Conservation (phyloP, 345 rosid genomes). For the Citrus maxima region DNA sequence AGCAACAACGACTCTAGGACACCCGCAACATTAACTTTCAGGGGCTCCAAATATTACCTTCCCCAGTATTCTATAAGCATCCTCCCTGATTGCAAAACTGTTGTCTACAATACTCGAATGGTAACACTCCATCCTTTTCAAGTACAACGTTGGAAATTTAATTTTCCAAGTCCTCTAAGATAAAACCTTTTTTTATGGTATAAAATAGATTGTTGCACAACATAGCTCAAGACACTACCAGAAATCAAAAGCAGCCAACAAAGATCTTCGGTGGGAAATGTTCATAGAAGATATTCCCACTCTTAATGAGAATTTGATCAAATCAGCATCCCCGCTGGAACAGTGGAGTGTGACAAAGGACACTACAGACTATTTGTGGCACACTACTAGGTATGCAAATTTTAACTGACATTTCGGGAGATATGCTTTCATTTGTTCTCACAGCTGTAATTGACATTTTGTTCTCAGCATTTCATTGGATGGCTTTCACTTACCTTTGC, state of each 20-base stretch:
- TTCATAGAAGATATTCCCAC: conserved; percentile 26
- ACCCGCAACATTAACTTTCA: conserved; percentile 21
- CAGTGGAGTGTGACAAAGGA: conserved; percentile 33
- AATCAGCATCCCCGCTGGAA: conserved; percentile 24
- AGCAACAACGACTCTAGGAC: conserved; percentile 29
- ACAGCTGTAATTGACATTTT: neutral
- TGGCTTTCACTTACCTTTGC: conserved; percentile 27
- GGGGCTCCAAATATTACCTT: conserved; percentile 33
- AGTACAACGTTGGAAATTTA: neutral
- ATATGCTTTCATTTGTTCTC: neutral
- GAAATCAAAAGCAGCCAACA: conserved; percentile 24
- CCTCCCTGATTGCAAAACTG: conserved; percentile 46
- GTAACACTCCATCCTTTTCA: conserved; percentile 11
- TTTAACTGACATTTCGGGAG: neutral
- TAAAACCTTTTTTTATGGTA: neutral
- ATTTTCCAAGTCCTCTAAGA: neutral
- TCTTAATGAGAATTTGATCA: neutral
- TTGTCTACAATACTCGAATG: conserved; percentile 32
- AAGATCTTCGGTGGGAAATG: conserved; percentile 37
- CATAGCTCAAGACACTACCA: conserved; percentile 36
- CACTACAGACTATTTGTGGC: conserved; percentile 39
- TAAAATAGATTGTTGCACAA: conserved; percentile 36
- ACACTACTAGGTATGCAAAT: conserved; percentile 30
- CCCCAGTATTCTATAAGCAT: conserved; percentile 41
- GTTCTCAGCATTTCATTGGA: conserved; percentile 30